These are phyloP conservation scores for Diaporthe australafricana DNA, from an alignment of 2,329 filamentous ascomycete species.

Conservation along the genomic window DNA sequence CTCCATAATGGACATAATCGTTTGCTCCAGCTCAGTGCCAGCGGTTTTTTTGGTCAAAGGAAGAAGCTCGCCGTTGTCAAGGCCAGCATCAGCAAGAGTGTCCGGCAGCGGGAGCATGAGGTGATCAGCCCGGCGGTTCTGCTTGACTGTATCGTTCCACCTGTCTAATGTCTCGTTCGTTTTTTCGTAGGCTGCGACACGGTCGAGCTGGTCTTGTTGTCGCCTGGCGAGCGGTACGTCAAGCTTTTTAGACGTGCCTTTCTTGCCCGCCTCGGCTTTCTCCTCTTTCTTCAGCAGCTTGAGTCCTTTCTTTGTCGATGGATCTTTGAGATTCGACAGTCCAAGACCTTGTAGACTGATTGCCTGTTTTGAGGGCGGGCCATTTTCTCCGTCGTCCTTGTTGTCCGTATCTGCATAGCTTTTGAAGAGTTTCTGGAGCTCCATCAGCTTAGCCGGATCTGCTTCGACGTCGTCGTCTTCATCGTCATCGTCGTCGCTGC, in stretches of 20 bases:
- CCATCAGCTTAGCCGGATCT: slow-evolving; percentile 69
- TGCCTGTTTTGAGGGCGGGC: slow-evolving; percentile 70
- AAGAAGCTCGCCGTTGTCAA: slow-evolving; percentile 72
- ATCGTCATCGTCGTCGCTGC: slow-evolving; percentile 54
- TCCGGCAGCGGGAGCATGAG: slow-evolving; percentile 87
- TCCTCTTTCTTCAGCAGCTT: slow-evolving; percentile 78
- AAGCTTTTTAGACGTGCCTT: slow-evolving; percentile 75
- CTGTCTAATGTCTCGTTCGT: slow-evolving; percentile 90
- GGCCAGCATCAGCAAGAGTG: slow-evolving; percentile 70
- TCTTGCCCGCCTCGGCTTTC: slow-evolving; percentile 59
- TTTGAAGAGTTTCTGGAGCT: slow-evolving; percentile 76
- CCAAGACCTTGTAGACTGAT: slow-evolving; percentile 81
- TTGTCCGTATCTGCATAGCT: slow-evolving; percentile 74
- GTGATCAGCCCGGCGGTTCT: slow-evolving; percentile 91
- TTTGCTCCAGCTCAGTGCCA: slow-evolving; percentile 84
- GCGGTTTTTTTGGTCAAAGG: slow-evolving; percentile 74
- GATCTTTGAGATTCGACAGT: slow-evolving; percentile 77
- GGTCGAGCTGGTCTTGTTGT: slow-evolving; percentile 87
- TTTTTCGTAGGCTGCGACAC: slow-evolving; percentile 86
- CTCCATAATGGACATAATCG: slow-evolving; percentile 89
- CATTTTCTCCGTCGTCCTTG: slow-evolving; percentile 58
- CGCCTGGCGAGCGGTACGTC: slow-evolving; percentile 85
- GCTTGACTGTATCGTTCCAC: slow-evolving; percentile 96
- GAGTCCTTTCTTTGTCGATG: slow-evolving; percentile 80
- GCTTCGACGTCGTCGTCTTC: slow-evolving; percentile 56